Conservation (phyloP, 2,329 filamentous ascomycete genomes). For the Hypoxylon sp. region DNA sequence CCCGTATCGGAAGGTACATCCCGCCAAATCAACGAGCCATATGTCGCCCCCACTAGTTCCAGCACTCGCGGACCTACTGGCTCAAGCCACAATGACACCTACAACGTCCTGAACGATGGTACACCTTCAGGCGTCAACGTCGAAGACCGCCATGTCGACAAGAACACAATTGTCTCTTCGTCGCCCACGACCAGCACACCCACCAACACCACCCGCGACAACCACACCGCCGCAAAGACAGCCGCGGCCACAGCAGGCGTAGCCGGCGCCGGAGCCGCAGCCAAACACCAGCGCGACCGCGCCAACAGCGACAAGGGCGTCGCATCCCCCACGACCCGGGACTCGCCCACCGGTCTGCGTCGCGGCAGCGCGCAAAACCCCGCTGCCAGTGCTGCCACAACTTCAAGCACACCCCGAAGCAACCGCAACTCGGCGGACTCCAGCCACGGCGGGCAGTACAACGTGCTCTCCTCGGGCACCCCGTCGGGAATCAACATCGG, state of each 20-base stretch:
- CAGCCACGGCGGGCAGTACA: constrained; percentile 31
- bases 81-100: not conserved
- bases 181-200: not conserved
- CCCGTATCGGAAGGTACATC: not conserved
- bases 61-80: not conserved
- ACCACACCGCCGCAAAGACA: constrained; percentile 8
- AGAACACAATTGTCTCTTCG: not conserved
- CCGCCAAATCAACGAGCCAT: not conserved
- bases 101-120: constrained; percentile 1
- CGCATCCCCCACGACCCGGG: not conserved
- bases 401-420: not conserved
- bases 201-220: not conserved
- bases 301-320: not conserved
- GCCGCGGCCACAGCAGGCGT: constrained; percentile 12
- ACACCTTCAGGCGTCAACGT: constrained; percentile 6
- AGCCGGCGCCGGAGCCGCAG: constrained; percentile 10
- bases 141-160: not conserved
- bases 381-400: not conserved
- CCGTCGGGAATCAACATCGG: constrained; percentile 34
- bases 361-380: not conserved
- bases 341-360: too few species aligned
- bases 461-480: constrained; percentile 26
- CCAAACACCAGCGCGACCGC: not conserved
- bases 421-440: constrained; percentile 18
- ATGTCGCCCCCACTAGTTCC: not conserved